Evolutionary conservation across 345 rosid genomes (phyloP).

Genomic region (Citrus sp.): DNA sequence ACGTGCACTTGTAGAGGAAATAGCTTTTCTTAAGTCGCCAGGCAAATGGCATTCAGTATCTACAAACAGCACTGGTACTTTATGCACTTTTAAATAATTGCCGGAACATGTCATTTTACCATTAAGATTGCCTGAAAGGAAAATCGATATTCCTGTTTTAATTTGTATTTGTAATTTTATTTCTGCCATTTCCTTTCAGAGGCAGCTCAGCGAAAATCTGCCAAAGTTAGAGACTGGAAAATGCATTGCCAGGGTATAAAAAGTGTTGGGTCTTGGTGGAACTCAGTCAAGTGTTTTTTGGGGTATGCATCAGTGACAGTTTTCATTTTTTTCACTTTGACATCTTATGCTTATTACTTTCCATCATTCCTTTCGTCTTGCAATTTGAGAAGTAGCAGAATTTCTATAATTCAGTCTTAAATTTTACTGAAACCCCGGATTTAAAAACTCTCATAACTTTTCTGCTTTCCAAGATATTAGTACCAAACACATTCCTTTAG

Average conservation of each 20-base stretch:
- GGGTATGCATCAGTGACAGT: constrained; percentile 31
- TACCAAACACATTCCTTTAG: background rate
- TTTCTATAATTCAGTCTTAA: background rate
- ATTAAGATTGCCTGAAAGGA: background rate
- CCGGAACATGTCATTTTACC: background rate
- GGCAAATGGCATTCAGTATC: constrained; percentile 31
- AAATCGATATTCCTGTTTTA: background rate
- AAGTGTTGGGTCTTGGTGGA: constrained; percentile 34
- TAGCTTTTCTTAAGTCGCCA: constrained; percentile 50
- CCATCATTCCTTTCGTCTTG: background rate
- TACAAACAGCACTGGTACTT: constrained; percentile 30
- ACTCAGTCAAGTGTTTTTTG: constrained; percentile 33
- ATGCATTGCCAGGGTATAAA: constrained; percentile 12
- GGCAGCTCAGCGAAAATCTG: constrained; percentile 4
- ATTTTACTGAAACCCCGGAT: background rate
- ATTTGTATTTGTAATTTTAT: background rate
- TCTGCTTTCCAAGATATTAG: background rate
- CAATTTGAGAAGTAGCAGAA: background rate
- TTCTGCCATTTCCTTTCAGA: constrained; percentile 18
- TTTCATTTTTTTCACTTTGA: background rate
- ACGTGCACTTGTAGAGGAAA: constrained; percentile 58
- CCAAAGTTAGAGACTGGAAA: constrained; percentile 11
- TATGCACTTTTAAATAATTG: background rate
- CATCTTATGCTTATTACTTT: background rate
- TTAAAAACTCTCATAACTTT: background rate